phyloP scores from a whole-genome alignment of 75 land plant species.

The Pseudotsuga menziesii region DNA sequence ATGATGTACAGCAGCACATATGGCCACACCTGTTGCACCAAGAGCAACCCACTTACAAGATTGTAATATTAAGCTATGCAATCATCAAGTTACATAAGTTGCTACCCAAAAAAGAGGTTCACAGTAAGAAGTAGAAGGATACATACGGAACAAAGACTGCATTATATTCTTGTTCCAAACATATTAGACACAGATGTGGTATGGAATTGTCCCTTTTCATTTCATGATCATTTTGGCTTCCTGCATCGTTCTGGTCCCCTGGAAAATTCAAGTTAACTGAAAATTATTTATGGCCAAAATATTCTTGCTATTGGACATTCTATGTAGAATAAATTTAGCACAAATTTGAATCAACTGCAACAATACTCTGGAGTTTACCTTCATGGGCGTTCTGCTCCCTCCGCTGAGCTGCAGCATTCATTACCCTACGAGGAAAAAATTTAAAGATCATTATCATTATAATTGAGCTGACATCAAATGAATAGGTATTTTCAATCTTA shows the following conservation, averaged over 20 bases:
- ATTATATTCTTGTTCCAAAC: slow-evolving; percentile 94
- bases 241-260: slow-evolving; percentile 13
- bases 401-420: slow-evolving; percentile 82
- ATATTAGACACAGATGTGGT: slow-evolving; percentile 94
- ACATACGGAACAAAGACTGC: slow-evolving; percentile 97
- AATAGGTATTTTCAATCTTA: too few relatives aligned
- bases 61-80: background rate
- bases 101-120: background rate
- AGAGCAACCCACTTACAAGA: slow-evolving; percentile 1
- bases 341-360: background rate
- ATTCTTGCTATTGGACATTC: background rate
- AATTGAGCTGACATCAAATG: background rate
- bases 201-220: slow-evolving; percentile 45
- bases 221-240: slow-evolving; percentile 20
- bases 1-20: slow-evolving; percentile 91
- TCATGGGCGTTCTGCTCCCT: slow-evolving; percentile 38
- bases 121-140: slow-evolving; percentile 1
- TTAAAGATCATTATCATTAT: background rate
- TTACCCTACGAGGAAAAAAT: slow-evolving; percentile 47
- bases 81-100: background rate
- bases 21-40: slow-evolving; percentile 79
- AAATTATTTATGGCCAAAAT: background rate
- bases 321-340: background rate
- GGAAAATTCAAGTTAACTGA: slow-evolving; percentile 2
- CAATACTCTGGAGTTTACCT: slow-evolving; percentile 22